phyloP scores from a whole-genome alignment of 2,329 filamentous ascomycete species.

The Aureobasidium sp. region DNA sequence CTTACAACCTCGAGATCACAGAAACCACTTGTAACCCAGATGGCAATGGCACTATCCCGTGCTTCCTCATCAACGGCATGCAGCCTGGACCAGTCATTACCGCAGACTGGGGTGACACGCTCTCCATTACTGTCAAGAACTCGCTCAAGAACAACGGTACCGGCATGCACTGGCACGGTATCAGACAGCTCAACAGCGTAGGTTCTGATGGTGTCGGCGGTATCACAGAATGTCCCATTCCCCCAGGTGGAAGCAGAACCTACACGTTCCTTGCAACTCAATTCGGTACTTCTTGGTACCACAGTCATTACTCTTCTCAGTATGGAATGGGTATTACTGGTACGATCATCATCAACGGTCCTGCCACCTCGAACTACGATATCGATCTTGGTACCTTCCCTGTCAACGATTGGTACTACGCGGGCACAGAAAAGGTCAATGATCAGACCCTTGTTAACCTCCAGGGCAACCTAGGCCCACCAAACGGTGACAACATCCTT shows the following conservation, averaged over 20 bases:
- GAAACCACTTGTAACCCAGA: conserved; percentile 35
- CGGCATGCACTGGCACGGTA: conserved; percentile 54
- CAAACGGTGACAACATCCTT: conserved; percentile 39
- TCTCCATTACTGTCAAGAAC: conserved; percentile 51
- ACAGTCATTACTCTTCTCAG: conserved; percentile 37
- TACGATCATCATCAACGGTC: conserved; percentile 36
- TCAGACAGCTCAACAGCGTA: conserved; percentile 50
- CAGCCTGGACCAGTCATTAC: conserved; percentile 60
- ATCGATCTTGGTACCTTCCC: conserved; percentile 27
- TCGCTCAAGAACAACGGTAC: conserved; percentile 48
- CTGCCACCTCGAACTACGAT: conserved; percentile 36
- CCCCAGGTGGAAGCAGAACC: conserved; percentile 44
- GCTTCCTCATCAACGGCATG: conserved; percentile 53
- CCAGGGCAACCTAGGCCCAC: conserved; percentile 24
- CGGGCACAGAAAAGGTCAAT: conserved; percentile 24
- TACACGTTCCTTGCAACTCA: conserved; percentile 51
- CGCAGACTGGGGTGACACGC: conserved; percentile 39
- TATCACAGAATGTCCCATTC: conserved; percentile 40
- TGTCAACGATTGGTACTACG: conserved; percentile 28
- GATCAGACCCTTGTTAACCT: conserved; percentile 28
- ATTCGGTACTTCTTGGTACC: conserved; percentile 39
- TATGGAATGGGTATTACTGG: conserved; percentile 39
- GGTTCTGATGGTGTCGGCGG: conserved; percentile 51
- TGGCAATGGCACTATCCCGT: conserved; percentile 27
- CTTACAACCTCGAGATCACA: conserved; percentile 29